Evolutionary conservation across 345 rosid species (phyloP), one percentile per base, ranked within the genome.

Genomic region (Camelina neglecta): DNA sequence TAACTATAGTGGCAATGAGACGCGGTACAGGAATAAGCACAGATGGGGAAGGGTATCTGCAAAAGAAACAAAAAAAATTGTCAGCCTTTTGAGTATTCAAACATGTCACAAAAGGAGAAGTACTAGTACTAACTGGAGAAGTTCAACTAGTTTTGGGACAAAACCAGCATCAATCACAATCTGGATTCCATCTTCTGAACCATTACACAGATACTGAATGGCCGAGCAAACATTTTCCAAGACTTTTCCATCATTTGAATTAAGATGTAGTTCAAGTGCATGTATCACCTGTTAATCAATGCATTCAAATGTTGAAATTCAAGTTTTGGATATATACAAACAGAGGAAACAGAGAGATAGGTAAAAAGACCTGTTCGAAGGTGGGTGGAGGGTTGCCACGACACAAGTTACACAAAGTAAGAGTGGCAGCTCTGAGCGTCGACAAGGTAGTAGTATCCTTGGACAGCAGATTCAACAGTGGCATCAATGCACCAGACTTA

Each of bases 1-100:
- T 85, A 56, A 83, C 91, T 65, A 93, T 86, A 75, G 87, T 89
- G 36, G 89, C 94, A 64, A 90, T 85, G 8, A 89, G 78, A 8
- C 88, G 88, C 29, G 90, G 86, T 42, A 89, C 95, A 74, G 97
- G 97, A 77, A 81, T 76, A 66, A 86, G 81, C 76, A 90, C 96
- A 11, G 83, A 61, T 36, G 86, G 85, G 65, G 87, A 85, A 56
- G 83, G 86, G 49, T 85, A 86, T 50, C 96, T 90, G 48, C 26
- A 69, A 60, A 55, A 36, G 77, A 3, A 59, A 29, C 31, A 4
- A 29, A 29, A 4, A 50, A 9, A 23, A 21, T 84, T 71, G 90
- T 84, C 8, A 82, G 85, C 65, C 41, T 89, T 88, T 88, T 29
- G 31, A 41, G 13, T 20, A 67, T 50, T 20, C 11, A 48, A 23